Evolutionary conservation across 2,329 filamentous ascomycete genomes (phyloP).

Genomic region (Knufia petricola): DNA sequence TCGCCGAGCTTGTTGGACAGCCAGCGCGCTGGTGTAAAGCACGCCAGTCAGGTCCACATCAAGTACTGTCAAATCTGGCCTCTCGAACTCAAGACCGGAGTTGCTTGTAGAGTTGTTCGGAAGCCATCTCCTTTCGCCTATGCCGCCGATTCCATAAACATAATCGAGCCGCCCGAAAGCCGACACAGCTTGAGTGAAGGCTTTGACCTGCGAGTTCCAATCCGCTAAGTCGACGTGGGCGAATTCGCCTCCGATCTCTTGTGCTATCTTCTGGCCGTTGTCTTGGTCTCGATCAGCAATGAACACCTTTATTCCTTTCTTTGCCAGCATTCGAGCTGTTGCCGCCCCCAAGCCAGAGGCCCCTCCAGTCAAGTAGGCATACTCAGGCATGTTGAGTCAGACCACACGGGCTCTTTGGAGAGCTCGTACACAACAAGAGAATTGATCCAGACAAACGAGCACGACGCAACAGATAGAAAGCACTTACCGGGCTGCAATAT

Average conservation of each 20-base stretch:
- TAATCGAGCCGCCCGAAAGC: conserved; percentile 31
- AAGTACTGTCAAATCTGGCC: conserved; percentile 31
- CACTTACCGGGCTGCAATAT: no score
- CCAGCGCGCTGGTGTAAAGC: conserved; percentile 34
- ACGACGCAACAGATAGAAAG: no score
- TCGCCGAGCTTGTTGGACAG: conserved; percentile 36
- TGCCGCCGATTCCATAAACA: conserved; percentile 34
- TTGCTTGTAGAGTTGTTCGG: conserved; percentile 17
- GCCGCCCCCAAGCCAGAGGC: conserved; percentile 25
- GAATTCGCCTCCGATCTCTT: conserved; percentile 14
- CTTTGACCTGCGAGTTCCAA: conserved; percentile 22
- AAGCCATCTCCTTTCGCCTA: conserved; percentile 33
- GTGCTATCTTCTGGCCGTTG: conserved; percentile 16
- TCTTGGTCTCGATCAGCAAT: conserved; percentile 23
- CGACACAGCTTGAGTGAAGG: conserved; percentile 29
- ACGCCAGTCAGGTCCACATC: conserved; percentile 36
- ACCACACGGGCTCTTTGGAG: no score
- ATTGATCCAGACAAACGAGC: no score
- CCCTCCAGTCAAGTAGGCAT: conserved; percentile 24
- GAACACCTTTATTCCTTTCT: conserved; percentile 24
- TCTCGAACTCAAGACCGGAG: conserved; percentile 24
- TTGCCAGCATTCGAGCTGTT: conserved; percentile 22
- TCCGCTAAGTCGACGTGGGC: conserved; percentile 16
- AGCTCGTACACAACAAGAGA: no score
- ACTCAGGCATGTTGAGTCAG: conserved; percentile 6